Evolutionary conservation across 2,329 filamentous ascomycete species (phyloP).

Genomic region (Pyrenochaeta sp.): DNA sequence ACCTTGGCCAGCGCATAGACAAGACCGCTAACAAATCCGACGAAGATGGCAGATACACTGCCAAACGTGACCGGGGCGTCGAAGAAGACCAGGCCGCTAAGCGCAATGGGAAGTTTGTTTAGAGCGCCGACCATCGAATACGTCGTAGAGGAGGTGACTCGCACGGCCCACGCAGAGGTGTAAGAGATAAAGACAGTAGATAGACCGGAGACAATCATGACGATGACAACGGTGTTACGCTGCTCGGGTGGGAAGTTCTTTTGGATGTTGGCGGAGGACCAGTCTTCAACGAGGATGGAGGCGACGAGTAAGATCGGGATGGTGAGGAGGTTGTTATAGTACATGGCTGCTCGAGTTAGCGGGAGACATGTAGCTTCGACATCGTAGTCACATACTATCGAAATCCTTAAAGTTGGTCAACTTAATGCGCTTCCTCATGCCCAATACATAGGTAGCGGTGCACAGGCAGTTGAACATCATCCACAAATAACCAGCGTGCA

Average conservation of each 20-base stretch:
- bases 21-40: conserved; percentile 91
- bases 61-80: conserved; percentile 91
- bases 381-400: conserved; percentile 77
- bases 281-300: conserved; percentile 88
- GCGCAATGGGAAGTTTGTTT: conserved; percentile 96
- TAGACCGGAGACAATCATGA: conserved; percentile 94
- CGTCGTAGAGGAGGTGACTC: conserved; percentile 94
- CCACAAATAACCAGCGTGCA: conserved; percentile 97
- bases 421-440: conserved; percentile 99
- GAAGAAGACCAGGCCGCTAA: conserved; percentile 95
- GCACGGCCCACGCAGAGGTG: conserved; percentile 98
- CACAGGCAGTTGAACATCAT: conserved; percentile 98
- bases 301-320: conserved; percentile 88
- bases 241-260: conserved; percentile 88
- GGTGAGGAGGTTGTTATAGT: conserved; percentile 98
- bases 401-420: conserved; percentile 99
- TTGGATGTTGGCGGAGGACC: conserved; percentile 83
- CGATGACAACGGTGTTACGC: conserved; percentile 80
- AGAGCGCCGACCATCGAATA: conserved; percentile 98
- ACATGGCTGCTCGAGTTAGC: conserved; percentile 76
- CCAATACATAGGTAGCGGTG: conserved; percentile 85
- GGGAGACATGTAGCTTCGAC: neutral
- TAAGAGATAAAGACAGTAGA: conserved; percentile 99
- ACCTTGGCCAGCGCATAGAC: conserved; percentile 90
- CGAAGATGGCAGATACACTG: conserved; percentile 86